phyloP scores from a whole-genome alignment of 257 asterid species.

The Rubia yunnanensis region DNA sequence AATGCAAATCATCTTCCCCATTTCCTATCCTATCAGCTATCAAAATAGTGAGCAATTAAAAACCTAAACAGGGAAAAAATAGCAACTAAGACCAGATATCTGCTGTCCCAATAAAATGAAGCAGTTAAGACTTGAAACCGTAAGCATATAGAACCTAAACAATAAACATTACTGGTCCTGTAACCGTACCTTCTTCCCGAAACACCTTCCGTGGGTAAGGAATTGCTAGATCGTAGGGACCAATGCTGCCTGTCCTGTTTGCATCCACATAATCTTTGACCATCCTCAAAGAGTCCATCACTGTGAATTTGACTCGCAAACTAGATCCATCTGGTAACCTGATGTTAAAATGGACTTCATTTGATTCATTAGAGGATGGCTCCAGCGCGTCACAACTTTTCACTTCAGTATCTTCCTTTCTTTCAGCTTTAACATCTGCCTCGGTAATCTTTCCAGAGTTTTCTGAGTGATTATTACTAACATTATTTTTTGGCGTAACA shows the following conservation, averaged over 20 bases:
- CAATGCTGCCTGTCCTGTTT: conserved; percentile 42
- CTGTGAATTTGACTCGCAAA: conserved; percentile 50
- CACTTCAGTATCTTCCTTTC: conserved; percentile 25
- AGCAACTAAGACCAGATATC: not conserved
- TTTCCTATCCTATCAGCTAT: not conserved
- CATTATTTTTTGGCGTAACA: conserved; percentile 21
- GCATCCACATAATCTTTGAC: conserved; percentile 54
- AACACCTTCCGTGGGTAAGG: conserved; percentile 97
- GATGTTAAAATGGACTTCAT: conserved; percentile 64
- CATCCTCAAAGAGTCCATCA: conserved; percentile 56
- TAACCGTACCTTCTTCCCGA: conserved; percentile 55
- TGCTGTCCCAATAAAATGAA: not conserved
- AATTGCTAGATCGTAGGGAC: conserved; percentile 66
- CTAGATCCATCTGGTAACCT: conserved; percentile 65
- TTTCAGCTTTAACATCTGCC: conserved; percentile 19
- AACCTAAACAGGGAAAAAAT: not conserved
- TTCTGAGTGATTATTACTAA: conserved; percentile 18
- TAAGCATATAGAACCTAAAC: not conserved
- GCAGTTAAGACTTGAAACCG: not conserved
- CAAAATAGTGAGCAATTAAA: not conserved
- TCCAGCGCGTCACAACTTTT: conserved; percentile 34
- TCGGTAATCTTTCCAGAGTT: conserved; percentile 26
- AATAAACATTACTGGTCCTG: not conserved
- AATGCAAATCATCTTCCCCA: not conserved
- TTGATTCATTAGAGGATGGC: conserved; percentile 33